phyloP scores from a whole-genome alignment of 805 yeast species.

The Jamesozyma lodderae region DNA sequence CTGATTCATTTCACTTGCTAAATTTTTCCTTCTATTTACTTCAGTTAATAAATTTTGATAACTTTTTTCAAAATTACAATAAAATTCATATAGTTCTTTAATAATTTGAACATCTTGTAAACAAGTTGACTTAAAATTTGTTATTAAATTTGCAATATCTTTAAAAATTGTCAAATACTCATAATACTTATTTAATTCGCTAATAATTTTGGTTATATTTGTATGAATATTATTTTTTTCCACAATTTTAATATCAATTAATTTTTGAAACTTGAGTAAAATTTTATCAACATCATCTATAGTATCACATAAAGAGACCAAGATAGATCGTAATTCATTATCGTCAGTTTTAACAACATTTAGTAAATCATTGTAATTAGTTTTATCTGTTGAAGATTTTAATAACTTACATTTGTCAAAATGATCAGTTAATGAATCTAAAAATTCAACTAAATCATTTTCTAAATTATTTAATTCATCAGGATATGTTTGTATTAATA shows the following conservation, averaged over 20 bases:
- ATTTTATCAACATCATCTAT: slow-evolving; percentile 23
- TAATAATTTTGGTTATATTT: slow-evolving; percentile 13
- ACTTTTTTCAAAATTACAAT: slow-evolving; percentile 40
- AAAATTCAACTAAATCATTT: slow-evolving; percentile 56
- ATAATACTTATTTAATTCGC: slow-evolving; percentile 22
- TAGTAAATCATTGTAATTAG: slow-evolving; percentile 34
- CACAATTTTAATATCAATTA: slow-evolving; percentile 25
- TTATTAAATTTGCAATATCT: slow-evolving; percentile 26
- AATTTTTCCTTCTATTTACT: slow-evolving; percentile 39
- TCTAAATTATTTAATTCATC: slow-evolving; percentile 31
- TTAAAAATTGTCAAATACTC: slow-evolving; percentile 25
- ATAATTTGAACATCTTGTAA: slow-evolving; percentile 19
- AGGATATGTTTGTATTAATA: slow-evolving; percentile 21
- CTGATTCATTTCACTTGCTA: slow-evolving; percentile 34
- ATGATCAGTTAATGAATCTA: slow-evolving; percentile 69
- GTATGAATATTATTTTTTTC: slow-evolving; percentile 14
- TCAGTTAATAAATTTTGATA: slow-evolving; percentile 47
- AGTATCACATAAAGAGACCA: slow-evolving; percentile 38
- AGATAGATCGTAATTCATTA: slow-evolving; percentile 47
- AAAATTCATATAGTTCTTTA: slow-evolving; percentile 39
- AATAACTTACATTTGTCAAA: slow-evolving; percentile 62
- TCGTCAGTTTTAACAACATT: slow-evolving; percentile 45
- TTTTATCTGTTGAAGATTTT: slow-evolving; percentile 15
- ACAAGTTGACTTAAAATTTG: slow-evolving; percentile 28
- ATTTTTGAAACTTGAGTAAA: slow-evolving; percentile 20